Conservation (phyloP, 345 rosid genomes). For the Lepidium aucheri region DNA sequence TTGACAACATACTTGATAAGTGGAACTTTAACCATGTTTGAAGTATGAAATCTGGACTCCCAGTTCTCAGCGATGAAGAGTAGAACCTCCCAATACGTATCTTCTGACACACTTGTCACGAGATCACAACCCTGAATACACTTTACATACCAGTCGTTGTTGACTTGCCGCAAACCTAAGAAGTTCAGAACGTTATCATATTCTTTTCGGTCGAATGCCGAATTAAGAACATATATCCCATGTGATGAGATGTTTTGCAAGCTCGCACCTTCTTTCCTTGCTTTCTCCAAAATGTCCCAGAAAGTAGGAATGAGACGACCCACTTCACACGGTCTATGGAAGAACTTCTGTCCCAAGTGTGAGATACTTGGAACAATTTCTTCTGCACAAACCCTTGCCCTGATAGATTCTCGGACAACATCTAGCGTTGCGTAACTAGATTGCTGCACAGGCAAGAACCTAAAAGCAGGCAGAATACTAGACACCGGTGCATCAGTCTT, state of each 20-base stretch:
- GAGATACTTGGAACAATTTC: slow-evolving; percentile 55
- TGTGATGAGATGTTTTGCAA: slow-evolving; percentile 59
- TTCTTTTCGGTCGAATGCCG: slow-evolving; percentile 34
- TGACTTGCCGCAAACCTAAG: slow-evolving; percentile 39
- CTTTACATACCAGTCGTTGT: slow-evolving; percentile 48
- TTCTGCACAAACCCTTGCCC: slow-evolving; percentile 27
- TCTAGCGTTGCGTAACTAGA: slow-evolving; percentile 34
- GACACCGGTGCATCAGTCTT: slow-evolving; percentile 40
- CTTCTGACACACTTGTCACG: slow-evolving; percentile 38
- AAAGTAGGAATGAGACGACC: slow-evolving; percentile 51
- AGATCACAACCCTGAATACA: slow-evolving; percentile 54
- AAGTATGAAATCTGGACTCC: slow-evolving; percentile 27
- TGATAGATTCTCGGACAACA: slow-evolving; percentile 38
- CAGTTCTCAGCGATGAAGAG: slow-evolving; percentile 46
- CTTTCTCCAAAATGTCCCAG: slow-evolving; percentile 46
- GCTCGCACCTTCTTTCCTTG: slow-evolving; percentile 41
- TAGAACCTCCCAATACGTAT: slow-evolving; percentile 42
- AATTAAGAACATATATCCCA: slow-evolving; percentile 36
- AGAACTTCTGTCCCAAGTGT: slow-evolving; percentile 41
- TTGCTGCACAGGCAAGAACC: slow-evolving; percentile 47
- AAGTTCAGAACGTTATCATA: slow-evolving; percentile 39
- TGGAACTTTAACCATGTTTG: slow-evolving; percentile 35
- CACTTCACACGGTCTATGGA: slow-evolving; percentile 50
- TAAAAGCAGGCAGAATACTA: slow-evolving; percentile 40
- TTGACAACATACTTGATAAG: slow-evolving; percentile 39